Conservation (phyloP, 805 yeast species). For the Cyberlindnera euphorbiae region DNA sequence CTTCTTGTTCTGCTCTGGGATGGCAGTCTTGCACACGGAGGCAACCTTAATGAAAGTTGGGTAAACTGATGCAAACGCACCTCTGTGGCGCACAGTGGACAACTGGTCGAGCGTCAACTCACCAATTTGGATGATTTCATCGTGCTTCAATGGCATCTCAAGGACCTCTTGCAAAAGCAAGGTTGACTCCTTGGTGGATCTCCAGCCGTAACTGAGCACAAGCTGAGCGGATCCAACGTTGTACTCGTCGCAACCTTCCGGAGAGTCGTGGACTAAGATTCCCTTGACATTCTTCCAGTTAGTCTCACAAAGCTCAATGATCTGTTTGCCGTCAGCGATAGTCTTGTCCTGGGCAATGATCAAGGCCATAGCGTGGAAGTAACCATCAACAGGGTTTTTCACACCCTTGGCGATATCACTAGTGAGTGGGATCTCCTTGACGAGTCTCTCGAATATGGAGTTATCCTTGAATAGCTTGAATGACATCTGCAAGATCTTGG, state of each 20-base stretch:
- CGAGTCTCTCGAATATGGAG: constrained; percentile 29
- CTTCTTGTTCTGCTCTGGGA: constrained; percentile 36
- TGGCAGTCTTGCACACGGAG: constrained; percentile 40
- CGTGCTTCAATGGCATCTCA: constrained; percentile 20
- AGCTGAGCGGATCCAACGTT: constrained; percentile 40
- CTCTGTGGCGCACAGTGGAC: constrained; percentile 76
- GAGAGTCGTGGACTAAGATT: constrained; percentile 62
- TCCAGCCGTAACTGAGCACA: constrained; percentile 70
- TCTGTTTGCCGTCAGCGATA: constrained; percentile 4
- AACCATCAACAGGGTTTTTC: constrained; percentile 61
- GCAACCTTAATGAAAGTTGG: constrained; percentile 76
- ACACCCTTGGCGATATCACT: constrained; percentile 40
- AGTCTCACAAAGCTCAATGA: constrained; percentile 19
- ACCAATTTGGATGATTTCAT: constrained; percentile 36
- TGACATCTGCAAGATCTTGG: constrained; percentile 52
- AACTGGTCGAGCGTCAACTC: constrained; percentile 60
- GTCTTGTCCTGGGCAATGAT: constrained; percentile 30
- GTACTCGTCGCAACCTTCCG: constrained; percentile 55
- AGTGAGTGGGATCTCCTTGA: constrained; percentile 31
- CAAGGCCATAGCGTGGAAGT: constrained; percentile 52
- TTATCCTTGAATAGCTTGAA: constrained; percentile 35
- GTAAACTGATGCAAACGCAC: constrained; percentile 85
- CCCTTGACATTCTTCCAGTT: constrained; percentile 34
- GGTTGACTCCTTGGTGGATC: constrained; percentile 75
- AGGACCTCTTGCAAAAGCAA: constrained; percentile 45